phyloP scores from a whole-genome alignment of 805 yeast species.

The Monosporozyma yasuniensis region DNA sequence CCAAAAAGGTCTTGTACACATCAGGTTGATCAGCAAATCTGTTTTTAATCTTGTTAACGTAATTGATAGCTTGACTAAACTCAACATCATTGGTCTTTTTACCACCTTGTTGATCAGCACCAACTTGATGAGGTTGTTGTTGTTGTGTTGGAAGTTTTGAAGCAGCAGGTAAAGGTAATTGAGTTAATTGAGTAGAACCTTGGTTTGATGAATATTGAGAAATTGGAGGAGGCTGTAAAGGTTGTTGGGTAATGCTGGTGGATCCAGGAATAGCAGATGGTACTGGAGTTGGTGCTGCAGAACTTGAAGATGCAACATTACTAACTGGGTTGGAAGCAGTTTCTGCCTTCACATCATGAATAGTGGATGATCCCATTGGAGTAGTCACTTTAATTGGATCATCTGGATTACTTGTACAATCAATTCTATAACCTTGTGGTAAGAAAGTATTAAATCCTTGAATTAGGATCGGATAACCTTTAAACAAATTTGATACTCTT shows the following conservation, averaged over 20 bases:
- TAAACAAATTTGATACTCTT: conserved; percentile 80
- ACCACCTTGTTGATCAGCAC: not conserved
- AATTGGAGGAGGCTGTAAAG: conserved; percentile 6
- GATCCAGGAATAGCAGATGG: conserved; percentile 5
- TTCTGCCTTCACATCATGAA: conserved; percentile 1
- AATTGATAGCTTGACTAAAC: conserved; percentile 92
- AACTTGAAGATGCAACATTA: not conserved
- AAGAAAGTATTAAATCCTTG: conserved; percentile 97
- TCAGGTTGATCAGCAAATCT: conserved; percentile 92
- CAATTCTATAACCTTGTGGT: conserved; percentile 93
- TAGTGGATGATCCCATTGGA: conserved; percentile 64
- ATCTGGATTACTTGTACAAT: conserved; percentile 78
- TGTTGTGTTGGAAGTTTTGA: conserved; percentile 10
- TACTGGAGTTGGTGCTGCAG: not conserved
- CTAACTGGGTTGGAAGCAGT: not conserved
- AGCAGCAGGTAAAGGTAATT: conserved; percentile 4
- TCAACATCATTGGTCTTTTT: conserved; percentile 61
- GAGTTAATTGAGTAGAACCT: conserved; percentile 1
- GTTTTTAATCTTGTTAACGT: conserved; percentile 92
- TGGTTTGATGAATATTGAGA: conserved; percentile 3
- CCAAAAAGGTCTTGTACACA: conserved; percentile 87
- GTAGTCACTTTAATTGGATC: conserved; percentile 94
- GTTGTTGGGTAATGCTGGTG: conserved; percentile 2
- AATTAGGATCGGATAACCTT: conserved; percentile 87
- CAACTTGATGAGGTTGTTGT: conserved; percentile 5